These are phyloP conservation scores for Xenosphaeropsis pyriputrescens DNA, from an alignment of 2,329 filamentous ascomycete species.

Conservation along the genomic window DNA sequence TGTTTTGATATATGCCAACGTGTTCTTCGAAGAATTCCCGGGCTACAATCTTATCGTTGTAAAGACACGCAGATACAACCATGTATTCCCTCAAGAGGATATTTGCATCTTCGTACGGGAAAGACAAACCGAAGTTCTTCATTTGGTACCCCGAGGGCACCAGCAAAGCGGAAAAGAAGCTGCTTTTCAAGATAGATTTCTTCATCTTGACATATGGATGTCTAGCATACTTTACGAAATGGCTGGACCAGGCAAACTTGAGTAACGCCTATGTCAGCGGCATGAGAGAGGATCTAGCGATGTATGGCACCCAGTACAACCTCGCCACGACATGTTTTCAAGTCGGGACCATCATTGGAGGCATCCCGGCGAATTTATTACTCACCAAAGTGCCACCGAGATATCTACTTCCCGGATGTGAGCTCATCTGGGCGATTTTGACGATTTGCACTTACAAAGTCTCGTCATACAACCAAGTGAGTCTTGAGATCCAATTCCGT, in stretches of 20 bases:
- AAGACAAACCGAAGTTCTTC: slow-evolving; percentile 10
- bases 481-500: background rate
- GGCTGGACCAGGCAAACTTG: slow-evolving; percentile 18
- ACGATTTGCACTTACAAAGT: slow-evolving; percentile 14
- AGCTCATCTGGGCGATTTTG: slow-evolving; percentile 12
- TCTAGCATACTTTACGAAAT: slow-evolving; percentile 29
- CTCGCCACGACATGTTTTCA: slow-evolving; percentile 38
- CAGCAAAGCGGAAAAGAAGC: slow-evolving; percentile 23
- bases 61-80: background rate
- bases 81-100: slow-evolving; percentile 6
- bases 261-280: slow-evolving; percentile 10
- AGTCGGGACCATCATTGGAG: slow-evolving; percentile 13
- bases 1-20: no score
- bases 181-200: slow-evolving; percentile 33
- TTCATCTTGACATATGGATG: slow-evolving; percentile 29
- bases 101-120: slow-evolving; percentile 16
- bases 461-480: slow-evolving; percentile 10
- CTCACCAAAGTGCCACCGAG: slow-evolving; percentile 12
- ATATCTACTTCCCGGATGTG: slow-evolving; percentile 7
- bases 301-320: slow-evolving; percentile 39
- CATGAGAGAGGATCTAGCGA: slow-evolving; percentile 23
- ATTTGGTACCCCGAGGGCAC: slow-evolving; percentile 19
- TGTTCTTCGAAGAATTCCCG: no score
- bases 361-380: slow-evolving; percentile 10
- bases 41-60: no score